Percentiles rank a stretch among this genome's conserved stretches.
These are phyloP conservation scores for Fusarium coffeatum DNA, from an alignment of 2,329 filamentous ascomycete genomes.

Conservation along the genomic window DNA sequence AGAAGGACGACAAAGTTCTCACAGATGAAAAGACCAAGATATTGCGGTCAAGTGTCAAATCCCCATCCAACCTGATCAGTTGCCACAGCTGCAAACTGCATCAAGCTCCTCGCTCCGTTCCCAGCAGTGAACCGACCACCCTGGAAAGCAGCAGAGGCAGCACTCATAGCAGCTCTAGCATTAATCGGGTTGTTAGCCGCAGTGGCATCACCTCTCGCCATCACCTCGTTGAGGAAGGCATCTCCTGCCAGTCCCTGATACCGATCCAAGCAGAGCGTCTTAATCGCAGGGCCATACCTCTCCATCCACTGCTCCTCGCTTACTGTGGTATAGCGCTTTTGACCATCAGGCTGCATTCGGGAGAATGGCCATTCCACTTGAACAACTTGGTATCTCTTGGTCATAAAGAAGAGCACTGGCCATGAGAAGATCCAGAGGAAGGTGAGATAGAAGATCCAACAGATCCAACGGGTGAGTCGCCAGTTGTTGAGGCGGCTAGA, in stretches of 20 bases:
- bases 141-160: constrained; percentile 31
- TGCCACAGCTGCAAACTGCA: constrained; percentile 23
- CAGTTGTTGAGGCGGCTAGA: constrained; percentile 31
- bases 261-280: constrained; percentile 34
- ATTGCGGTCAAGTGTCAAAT: too few relatives aligned
- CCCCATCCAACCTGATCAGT: constrained; percentile 40
- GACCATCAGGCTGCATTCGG: background rate
- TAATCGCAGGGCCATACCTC: constrained; percentile 31
- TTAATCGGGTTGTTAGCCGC: background rate
- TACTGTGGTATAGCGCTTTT: constrained; percentile 30
- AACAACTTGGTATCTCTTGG: constrained; percentile 37
- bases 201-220: constrained; percentile 16
- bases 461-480: constrained; percentile 36
- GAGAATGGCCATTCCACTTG: constrained; percentile 36
- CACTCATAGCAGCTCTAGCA: constrained; percentile 25
- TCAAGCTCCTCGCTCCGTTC: constrained; percentile 19
- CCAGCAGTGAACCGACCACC: constrained; percentile 27
- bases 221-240: constrained; percentile 29
- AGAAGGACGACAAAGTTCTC: too few relatives aligned
- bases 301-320: constrained; percentile 35
- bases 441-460: constrained; percentile 40
- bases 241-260: constrained; percentile 38
- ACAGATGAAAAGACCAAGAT: too few relatives aligned
- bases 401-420: constrained; percentile 36
- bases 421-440: constrained; percentile 43